Evolutionary conservation across 1,284 basidiomycete genomes (phyloP).

Genomic region (Pterulicium gracile): DNA sequence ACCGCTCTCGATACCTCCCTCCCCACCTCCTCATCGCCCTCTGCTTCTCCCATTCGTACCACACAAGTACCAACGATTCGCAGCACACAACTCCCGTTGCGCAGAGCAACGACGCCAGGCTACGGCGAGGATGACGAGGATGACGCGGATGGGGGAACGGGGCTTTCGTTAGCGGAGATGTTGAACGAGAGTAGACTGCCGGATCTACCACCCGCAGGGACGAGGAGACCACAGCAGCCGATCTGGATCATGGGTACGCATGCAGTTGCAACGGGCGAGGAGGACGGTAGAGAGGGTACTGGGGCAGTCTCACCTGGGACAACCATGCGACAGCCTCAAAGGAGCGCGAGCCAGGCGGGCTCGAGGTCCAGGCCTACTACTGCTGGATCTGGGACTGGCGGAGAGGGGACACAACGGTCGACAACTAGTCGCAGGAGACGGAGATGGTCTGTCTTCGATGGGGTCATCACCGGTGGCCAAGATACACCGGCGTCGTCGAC

Average conservation of each 20-base stretch:
- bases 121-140: slow-evolving; percentile 57
- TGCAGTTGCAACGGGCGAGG: slow-evolving; percentile 26
- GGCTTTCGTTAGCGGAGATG: slow-evolving; percentile 47
- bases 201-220: slow-evolving; percentile 59
- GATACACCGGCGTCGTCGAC: no score
- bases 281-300: slow-evolving; percentile 18
- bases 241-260: slow-evolving; percentile 42
- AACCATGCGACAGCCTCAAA: no score
- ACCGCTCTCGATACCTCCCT: slow-evolving; percentile 21
- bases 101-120: slow-evolving; percentile 10
- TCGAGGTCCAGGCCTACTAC: not conserved
- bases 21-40: slow-evolving; percentile 21
- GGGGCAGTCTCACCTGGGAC: no score
- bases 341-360: no score
- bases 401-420: not conserved
- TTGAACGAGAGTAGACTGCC: slow-evolving; percentile 69
- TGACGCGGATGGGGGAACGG: slow-evolving; percentile 50
- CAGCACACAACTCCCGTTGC: slow-evolving; percentile 23
- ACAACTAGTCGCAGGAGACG: slow-evolving; percentile 18
- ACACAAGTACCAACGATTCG: slow-evolving; percentile 12
- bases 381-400: not conserved
- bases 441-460: slow-evolving; percentile 37
- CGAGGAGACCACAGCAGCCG: slow-evolving; percentile 50
- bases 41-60: slow-evolving; percentile 3
- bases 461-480: slow-evolving; percentile 24